Conservation (phyloP, 2,329 filamentous ascomycete species). For the Alternaria conjuncta region DNA sequence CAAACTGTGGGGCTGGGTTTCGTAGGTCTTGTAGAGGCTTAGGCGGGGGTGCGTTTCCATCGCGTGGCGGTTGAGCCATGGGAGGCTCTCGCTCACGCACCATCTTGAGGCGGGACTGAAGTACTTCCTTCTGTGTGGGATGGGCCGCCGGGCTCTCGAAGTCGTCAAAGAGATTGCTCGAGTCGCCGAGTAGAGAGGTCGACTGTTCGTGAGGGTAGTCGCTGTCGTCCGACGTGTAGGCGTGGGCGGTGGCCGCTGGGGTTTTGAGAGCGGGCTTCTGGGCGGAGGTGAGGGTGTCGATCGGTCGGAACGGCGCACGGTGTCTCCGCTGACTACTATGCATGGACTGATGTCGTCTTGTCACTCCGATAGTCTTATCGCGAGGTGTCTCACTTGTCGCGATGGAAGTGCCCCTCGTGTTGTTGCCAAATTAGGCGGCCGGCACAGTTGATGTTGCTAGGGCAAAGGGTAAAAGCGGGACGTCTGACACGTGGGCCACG, state of each 20-base stretch:
- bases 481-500: slow-evolving; percentile 10
- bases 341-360: slow-evolving; percentile 23
- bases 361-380: background rate
- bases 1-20: slow-evolving; percentile 57
- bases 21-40: slow-evolving; percentile 43
- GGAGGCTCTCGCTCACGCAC: slow-evolving; percentile 59
- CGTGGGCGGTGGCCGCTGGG: slow-evolving; percentile 5
- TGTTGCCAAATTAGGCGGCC: slow-evolving; percentile 3
- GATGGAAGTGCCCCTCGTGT: slow-evolving; percentile 9
- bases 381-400: background rate
- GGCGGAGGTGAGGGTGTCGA: slow-evolving; percentile 43
- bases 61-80: slow-evolving; percentile 42
- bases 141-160: slow-evolving; percentile 7
- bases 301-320: slow-evolving; percentile 40
- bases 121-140: background rate
- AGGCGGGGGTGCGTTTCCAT: slow-evolving; percentile 20
- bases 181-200: slow-evolving; percentile 34
- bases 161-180: slow-evolving; percentile 47
- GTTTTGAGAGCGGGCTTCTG: slow-evolving; percentile 38
- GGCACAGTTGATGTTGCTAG: slow-evolving; percentile 13
- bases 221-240: slow-evolving; percentile 9
- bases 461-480: slow-evolving; percentile 4
- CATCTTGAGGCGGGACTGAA: slow-evolving; percentile 48
- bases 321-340: slow-evolving; percentile 33
- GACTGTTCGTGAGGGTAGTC: slow-evolving; percentile 15